Conservation (phyloP, 1,284 basidiomycete genomes). For the Blastosporella zonata region DNA sequence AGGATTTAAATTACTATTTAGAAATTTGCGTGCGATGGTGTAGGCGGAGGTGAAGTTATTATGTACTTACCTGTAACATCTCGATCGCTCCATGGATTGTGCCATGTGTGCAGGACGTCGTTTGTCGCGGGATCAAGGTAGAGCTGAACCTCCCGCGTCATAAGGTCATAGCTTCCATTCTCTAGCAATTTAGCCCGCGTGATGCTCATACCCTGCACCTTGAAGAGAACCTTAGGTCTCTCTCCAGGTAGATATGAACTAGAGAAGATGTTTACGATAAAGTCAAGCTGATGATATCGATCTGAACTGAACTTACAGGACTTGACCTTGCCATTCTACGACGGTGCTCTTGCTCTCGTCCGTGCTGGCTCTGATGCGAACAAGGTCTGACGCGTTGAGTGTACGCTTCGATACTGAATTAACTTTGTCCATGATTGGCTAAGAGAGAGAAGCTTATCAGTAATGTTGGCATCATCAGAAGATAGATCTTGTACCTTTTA, state of each 20-base stretch:
- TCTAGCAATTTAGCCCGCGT: constrained; percentile 16
- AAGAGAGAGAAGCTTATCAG: no score
- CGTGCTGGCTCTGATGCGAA: constrained; percentile 20
- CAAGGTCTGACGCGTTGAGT: constrained; percentile 16
- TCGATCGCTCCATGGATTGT: constrained; percentile 20
- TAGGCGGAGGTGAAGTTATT: not conserved
- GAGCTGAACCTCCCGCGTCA: constrained; percentile 20
- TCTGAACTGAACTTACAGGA: constrained; percentile 15
- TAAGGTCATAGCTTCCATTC: constrained; percentile 19
- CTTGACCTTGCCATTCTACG: constrained; percentile 21
- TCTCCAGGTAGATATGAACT: constrained; percentile 21
- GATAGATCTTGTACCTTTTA: no score
- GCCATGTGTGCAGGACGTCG: constrained; percentile 20
- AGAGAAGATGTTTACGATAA: not conserved
- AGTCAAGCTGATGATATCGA: not conserved
- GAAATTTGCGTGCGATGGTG: not conserved
- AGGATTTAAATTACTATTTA: not conserved
- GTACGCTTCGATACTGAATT: no score
- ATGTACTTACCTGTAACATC: constrained; percentile 16
- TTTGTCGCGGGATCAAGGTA: constrained; percentile 21
- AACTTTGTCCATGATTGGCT: no score
- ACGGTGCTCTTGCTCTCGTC: constrained; percentile 19
- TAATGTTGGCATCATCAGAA: no score
- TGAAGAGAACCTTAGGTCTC: constrained; percentile 18
- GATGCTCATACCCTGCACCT: constrained; percentile 21